Evolutionary conservation across 495 filamentous ascomycete species (phyloP).

Genomic region (Trichocladium uniseriatum): DNA sequence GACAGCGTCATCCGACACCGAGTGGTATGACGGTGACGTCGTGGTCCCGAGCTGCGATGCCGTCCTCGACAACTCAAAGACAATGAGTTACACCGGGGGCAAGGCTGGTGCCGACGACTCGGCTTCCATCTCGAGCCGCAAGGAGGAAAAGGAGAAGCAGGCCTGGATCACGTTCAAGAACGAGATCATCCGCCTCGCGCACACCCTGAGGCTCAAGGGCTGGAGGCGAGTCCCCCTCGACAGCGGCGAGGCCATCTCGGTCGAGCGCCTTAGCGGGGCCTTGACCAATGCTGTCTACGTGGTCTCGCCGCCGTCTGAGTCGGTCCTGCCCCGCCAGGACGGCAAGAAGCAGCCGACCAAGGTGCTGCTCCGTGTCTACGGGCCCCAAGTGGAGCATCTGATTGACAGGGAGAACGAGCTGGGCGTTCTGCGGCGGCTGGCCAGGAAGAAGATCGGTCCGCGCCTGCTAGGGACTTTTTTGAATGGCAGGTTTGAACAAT

Average conservation of each 20-base stretch:
- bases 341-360: constrained; percentile 47
- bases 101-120: constrained; percentile 41
- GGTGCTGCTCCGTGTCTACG: constrained; percentile 86
- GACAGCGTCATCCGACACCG: constrained; percentile 64
- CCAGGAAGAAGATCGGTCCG: constrained; percentile 86
- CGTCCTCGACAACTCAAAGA: constrained; percentile 79
- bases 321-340: constrained; percentile 26
- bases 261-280: constrained; percentile 83
- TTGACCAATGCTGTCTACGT: constrained; percentile 96
- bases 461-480: constrained; percentile 85
- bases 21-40: constrained; percentile 61
- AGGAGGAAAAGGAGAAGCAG: constrained; percentile 55
- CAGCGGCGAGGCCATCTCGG: constrained; percentile 56
- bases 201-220: constrained; percentile 80
- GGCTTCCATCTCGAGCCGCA: constrained; percentile 30
- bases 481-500: constrained; percentile 97
- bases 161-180: constrained; percentile 76
- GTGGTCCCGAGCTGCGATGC: constrained; percentile 70
- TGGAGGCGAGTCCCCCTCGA: constrained; percentile 75
- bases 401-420: constrained; percentile 91
- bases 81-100: constrained; percentile 62
- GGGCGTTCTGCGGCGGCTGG: constrained; percentile 74
- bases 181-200: constrained; percentile 79
- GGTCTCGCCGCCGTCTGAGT: constrained; percentile 66
- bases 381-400: constrained; percentile 88